A percentile compares a stretch with the other conserved stretches of the same genome.
These are phyloP conservation scores for Beauveria asiatica DNA, from an alignment of 2,329 filamentous ascomycete genomes.

Conservation along the genomic window DNA sequence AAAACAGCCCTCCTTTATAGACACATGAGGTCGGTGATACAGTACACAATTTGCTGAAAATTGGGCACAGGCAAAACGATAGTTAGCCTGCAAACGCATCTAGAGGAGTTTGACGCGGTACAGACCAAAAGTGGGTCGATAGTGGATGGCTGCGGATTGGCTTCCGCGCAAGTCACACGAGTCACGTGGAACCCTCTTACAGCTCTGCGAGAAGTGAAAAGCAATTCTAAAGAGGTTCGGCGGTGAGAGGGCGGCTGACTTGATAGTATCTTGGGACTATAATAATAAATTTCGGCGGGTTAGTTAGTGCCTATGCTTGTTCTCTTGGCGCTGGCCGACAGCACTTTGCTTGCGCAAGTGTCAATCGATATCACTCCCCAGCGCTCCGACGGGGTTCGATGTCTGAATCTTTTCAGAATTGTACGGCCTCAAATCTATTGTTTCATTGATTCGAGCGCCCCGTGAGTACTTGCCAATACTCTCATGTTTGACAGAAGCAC, in stretches of 20 bases:
- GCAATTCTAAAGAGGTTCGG: neutral
- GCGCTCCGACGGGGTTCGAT: neutral
- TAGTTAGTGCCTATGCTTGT: no score
- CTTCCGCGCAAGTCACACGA: neutral
- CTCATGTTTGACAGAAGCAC: neutral
- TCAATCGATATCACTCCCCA: neutral
- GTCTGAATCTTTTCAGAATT: neutral
- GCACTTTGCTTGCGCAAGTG: neutral
- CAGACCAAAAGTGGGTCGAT: slow-evolving; percentile 3
- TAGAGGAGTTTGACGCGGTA: slow-evolving; percentile 13
- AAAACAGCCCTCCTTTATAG: neutral
- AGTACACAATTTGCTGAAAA: neutral
- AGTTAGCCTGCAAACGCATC: slow-evolving; percentile 1
- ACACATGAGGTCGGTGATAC: slow-evolving; percentile 4
- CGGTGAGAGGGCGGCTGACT: neutral
- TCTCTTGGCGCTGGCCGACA: neutral
- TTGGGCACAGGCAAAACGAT: neutral
- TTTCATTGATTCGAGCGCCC: neutral
- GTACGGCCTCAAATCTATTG: neutral
- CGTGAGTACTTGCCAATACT: neutral
- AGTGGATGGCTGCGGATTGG: slow-evolving; percentile 3
- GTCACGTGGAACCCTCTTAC: slow-evolving; percentile 7
- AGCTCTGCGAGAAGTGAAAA: neutral
- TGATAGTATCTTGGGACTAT: neutral
- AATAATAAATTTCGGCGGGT: no score